Conservation (phyloP, 192 early-diverging fungal genomes). For the Obelidium mucronatum region DNA sequence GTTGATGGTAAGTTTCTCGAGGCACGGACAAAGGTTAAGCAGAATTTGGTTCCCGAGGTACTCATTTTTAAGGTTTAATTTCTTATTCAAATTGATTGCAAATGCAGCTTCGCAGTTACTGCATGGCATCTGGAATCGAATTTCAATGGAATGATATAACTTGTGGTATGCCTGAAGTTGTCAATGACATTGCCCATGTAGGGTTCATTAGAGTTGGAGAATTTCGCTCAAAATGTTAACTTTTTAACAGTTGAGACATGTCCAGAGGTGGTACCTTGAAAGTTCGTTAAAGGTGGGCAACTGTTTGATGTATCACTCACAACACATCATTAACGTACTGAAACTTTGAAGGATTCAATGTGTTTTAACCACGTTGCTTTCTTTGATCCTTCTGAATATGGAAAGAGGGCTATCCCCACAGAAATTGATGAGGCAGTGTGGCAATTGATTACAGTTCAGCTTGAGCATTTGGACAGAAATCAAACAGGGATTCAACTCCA, state of each 20-base stretch:
- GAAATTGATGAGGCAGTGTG: conserved; percentile 32
- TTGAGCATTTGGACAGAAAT: neutral
- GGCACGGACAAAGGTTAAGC: neutral
- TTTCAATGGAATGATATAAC: conserved; percentile 26
- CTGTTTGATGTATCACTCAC: too few relatives aligned
- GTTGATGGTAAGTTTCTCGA: neutral
- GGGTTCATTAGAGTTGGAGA: neutral
- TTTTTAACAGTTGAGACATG: neutral
- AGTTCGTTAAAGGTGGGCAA: conserved; percentile 1
- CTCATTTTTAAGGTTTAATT: neutral
- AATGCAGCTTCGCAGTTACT: neutral
- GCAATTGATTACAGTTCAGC: conserved; percentile 6
- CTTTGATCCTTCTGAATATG: conserved; percentile 15
- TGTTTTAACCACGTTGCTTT: conserved; percentile 24
- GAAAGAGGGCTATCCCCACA: neutral
- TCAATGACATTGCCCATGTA: neutral
- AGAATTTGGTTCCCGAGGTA: neutral
- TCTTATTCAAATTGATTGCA: neutral
- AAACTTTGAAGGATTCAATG: conserved; percentile 19
- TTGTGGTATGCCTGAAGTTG: neutral
- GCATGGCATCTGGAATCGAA: conserved; percentile 28
- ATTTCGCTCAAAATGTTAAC: neutral
- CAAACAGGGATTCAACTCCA: neutral
- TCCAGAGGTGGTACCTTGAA: conserved; percentile 13
- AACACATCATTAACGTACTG: too few relatives aligned